These are phyloP conservation scores for Trichoderma asperelloides DNA, from an alignment of 495 filamentous ascomycete species.

Conservation along the genomic window DNA sequence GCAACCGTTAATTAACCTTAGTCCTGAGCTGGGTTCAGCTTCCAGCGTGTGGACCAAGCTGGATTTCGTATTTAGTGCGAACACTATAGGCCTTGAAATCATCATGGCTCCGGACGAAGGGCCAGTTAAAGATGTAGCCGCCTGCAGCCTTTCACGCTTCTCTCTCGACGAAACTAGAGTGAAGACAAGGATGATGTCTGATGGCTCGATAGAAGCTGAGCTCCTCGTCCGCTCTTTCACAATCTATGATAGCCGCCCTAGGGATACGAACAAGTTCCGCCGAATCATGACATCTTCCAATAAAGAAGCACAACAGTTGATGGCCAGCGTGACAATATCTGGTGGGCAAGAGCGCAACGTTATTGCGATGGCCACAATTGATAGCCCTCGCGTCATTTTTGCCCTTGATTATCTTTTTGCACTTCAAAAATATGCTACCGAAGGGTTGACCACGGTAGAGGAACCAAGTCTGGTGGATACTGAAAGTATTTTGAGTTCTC, in stretches of 20 bases:
- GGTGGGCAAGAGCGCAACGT: conserved; percentile 74
- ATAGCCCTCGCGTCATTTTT: conserved; percentile 90
- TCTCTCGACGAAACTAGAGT: conserved; percentile 85
- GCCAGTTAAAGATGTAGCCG: conserved; percentile 68
- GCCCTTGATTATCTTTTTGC: conserved; percentile 92
- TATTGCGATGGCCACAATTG: conserved; percentile 87
- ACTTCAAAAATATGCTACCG: conserved; percentile 68
- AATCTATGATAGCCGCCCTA: conserved; percentile 77
- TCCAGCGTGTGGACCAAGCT: conserved; percentile 82
- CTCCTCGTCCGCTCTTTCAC: conserved; percentile 90
- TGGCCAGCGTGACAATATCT: conserved; percentile 92
- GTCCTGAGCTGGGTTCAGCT: conserved; percentile 54
- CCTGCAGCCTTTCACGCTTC: conserved; percentile 83
- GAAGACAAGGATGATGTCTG: conserved; percentile 90
- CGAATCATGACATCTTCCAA: conserved; percentile 98
- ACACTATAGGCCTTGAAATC: conserved; percentile 79
- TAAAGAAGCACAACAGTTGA: conserved; percentile 89
- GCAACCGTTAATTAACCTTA: conserved; percentile 43
- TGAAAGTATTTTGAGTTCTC: conserved; percentile 47
- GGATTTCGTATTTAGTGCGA: conserved; percentile 84
- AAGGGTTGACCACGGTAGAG: conserved; percentile 48
- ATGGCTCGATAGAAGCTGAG: conserved; percentile 87
- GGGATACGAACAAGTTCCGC: conserved; percentile 87
- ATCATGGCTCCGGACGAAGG: conserved; percentile 64
- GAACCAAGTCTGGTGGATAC: conserved; percentile 45